Evolutionary conservation across 2,329 filamentous ascomycete species (phyloP), one percentile per base, ranked within the genome.

Genomic region (Blastomyces gilchristii): DNA sequence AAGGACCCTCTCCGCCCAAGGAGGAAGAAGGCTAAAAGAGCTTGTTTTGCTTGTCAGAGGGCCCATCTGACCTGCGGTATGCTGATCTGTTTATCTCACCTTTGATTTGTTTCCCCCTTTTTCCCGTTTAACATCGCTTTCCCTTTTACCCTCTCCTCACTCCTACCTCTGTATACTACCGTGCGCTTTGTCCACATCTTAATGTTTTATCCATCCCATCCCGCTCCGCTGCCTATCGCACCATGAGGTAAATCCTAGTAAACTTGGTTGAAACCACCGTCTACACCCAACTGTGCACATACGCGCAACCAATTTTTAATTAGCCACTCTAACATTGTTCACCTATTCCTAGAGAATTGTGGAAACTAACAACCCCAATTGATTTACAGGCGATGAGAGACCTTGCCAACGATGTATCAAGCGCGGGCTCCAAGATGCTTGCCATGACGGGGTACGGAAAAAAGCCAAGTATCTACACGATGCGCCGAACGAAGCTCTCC

Each of bases 391-490:
- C 71, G 94, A 99, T 74, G 93, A 99, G 76, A 85, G 94, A 69
- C 94, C 94, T 61, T 99, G 94, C 74, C 86, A 91, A 72, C 83
- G 94, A 71, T 99, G 94, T 75, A 91, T 97, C 69, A 97, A 97
- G 77, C 88, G 94, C 70, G 90, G 91, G 56, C 84, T 97, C 28
- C 89, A 91, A 71, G 91, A 96, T 74, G 86, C 86, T 65, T 99
- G 94, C 72, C 91, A 96, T 75, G 94, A 99, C 73, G 94, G 94
- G 62, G 91, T 97, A 60, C 88, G 94, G 67, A 99, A 99, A 78
- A 99, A 97, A 82, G 94, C 94, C 61, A 99, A 99, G 76, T 99
- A 99, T 75, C 88, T 99, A 63, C 92, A 97, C 72, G 94, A 97
- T 81, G 91, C 93, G 34, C 92, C 93, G 45, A 86, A 91, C 61